Evolutionary conservation across 2,329 filamentous ascomycete genomes (phyloP), one percentile per base, ranked within the genome.

Genomic region (Aspergillus pseudoviridinutans): DNA sequence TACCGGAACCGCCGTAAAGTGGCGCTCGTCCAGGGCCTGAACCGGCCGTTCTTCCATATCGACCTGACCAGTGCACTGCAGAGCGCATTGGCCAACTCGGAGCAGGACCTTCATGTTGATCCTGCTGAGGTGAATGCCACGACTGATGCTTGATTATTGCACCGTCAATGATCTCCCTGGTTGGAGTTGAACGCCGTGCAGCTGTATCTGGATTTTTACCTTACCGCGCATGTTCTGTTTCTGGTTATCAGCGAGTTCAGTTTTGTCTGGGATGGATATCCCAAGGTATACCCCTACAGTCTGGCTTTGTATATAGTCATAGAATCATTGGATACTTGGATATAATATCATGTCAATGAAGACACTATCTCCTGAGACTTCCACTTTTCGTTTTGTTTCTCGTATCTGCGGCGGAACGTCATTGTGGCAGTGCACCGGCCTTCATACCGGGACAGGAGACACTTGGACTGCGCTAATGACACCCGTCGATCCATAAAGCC

Each of bases 1-100:
- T 79, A 79, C 61, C 66, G 63, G 46, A 57, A 61, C 51, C 64
- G 64, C 28, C 71, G 61, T 58, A 76, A 71, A 64, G 74, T 84
- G 28, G 87, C 89, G 1, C 82, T 90, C 4, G 87, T 97, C 17
- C 88, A 92, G 64, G 90, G 93, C n/a, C 78, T 95, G 61, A 94
- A 96, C 74, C 80, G 90, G 65, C 93, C 94, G 4, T 83, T 97
- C 64, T 97, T 99, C 83, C 94, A 99, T 71, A 85, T 96, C 54
- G 94, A 97, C 72, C 77, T 97, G 53, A 94, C 91, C 3, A 92
- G 87, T 68, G 94, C 94, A 6, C 76, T 97, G 65, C 90, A 97
- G 74, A 91, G 88, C 66, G 93, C 92, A 2, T 85, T 97, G 66
- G 85, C 87, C 29, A 96, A 95, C 64, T 83, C 91, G 74, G 63